Evolutionary conservation across 495 filamentous ascomycete species (phyloP).

Genomic region (Aspergillus cristatus): DNA sequence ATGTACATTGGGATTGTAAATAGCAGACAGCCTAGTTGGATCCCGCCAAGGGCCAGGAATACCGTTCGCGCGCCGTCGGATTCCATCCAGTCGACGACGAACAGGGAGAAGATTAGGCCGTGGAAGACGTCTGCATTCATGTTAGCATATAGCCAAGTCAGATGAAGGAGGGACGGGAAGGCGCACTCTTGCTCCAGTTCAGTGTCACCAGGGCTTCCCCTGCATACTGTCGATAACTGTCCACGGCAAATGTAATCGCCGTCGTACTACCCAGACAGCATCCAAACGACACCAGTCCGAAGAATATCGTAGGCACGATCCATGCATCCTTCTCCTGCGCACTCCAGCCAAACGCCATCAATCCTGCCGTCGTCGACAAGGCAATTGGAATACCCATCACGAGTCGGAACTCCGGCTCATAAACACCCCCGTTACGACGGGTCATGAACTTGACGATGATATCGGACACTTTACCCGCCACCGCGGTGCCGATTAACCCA

Average conservation of each 20-base stretch:
- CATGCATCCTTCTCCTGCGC: slow-evolving; percentile 63
- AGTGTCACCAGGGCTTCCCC: slow-evolving; percentile 91
- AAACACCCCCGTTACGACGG: slow-evolving; percentile 79
- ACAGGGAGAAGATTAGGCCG: slow-evolving; percentile 81
- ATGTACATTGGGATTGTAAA: slow-evolving; percentile 92
- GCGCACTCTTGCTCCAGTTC: slow-evolving; percentile 80
- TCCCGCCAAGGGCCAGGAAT: slow-evolving; percentile 75
- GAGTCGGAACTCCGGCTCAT: slow-evolving; percentile 91
- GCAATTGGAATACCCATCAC: slow-evolving; percentile 83
- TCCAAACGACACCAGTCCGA: slow-evolving; percentile 86
- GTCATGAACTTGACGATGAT: slow-evolving; percentile 72
- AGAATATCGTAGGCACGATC: slow-evolving; percentile 92
- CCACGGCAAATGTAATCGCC: slow-evolving; percentile 87
- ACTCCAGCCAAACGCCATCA: slow-evolving; percentile 94
- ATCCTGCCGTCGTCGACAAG: slow-evolving; percentile 68
- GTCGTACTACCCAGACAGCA: slow-evolving; percentile 91
- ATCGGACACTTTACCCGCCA: slow-evolving; percentile 85
- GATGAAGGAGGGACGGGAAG: slow-evolving; percentile 2
- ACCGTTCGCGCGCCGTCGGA: slow-evolving; percentile 66
- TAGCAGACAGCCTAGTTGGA: slow-evolving; percentile 67
- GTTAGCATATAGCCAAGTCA: slow-evolving; percentile 3
- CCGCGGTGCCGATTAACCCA: slow-evolving; percentile 78
- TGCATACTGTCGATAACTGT: slow-evolving; percentile 89
- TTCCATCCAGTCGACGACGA: slow-evolving; percentile 80
- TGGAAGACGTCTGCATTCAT: slow-evolving; percentile 63